Evolutionary conservation across 2,329 filamentous ascomycete species (phyloP).

Genomic region (Penicillium oxalicum): DNA sequence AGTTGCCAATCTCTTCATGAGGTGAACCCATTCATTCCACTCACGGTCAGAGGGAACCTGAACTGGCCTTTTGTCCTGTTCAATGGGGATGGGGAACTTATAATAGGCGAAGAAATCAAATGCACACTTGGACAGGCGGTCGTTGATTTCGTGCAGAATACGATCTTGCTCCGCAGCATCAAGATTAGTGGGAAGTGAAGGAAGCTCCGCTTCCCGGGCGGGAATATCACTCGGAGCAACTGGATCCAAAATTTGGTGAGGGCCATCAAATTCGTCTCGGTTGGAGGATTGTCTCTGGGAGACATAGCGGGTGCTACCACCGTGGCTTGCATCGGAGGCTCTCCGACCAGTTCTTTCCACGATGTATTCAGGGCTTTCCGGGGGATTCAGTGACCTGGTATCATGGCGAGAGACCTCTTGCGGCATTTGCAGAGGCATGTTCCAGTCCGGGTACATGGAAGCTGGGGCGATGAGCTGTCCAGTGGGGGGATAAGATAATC

Average conservation of each 20-base stretch:
- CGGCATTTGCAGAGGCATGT: slow-evolving; percentile 26
- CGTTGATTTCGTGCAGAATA: slow-evolving; percentile 74
- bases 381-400: slow-evolving; percentile 25
- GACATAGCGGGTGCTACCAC: slow-evolving; percentile 31
- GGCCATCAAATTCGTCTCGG: slow-evolving; percentile 83
- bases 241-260: slow-evolving; percentile 71
- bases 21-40: slow-evolving; percentile 89
- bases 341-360: slow-evolving; percentile 33
- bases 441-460: slow-evolving; percentile 32
- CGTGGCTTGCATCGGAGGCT: slow-evolving; percentile 24
- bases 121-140: slow-evolving; percentile 75
- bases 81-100: slow-evolving; percentile 80
- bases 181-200: slow-evolving; percentile 74
- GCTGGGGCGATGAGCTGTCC: slow-evolving; percentile 25
- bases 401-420: slow-evolving; percentile 30
- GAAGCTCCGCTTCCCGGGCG: slow-evolving; percentile 72
- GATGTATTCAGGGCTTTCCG: slow-evolving; percentile 33
- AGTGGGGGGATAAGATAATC: slow-evolving; percentile 28
- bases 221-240: slow-evolving; percentile 66
- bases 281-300: slow-evolving; percentile 67
- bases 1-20: slow-evolving; percentile 77
- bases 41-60: slow-evolving; percentile 70
- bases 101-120: slow-evolving; percentile 90
- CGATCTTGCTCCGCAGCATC: slow-evolving; percentile 78
- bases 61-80: slow-evolving; percentile 73